Conservation (phyloP, 768 basidiomycete species). For the Lactarius tabidus region DNA sequence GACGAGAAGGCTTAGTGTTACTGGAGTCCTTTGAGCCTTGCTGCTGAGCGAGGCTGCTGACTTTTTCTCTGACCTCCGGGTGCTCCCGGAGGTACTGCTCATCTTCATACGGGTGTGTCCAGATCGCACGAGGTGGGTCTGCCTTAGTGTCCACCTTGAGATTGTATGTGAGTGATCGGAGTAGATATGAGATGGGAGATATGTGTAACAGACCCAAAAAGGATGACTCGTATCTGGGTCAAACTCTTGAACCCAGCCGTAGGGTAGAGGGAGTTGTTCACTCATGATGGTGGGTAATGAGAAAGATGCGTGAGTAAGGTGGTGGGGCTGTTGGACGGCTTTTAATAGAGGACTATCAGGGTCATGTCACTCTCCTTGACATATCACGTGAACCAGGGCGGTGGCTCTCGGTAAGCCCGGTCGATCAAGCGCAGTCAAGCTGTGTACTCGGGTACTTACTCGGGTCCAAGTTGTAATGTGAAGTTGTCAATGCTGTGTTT, state of each 20-base stretch:
- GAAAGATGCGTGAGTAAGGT: background rate
- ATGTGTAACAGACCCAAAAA: slow-evolving; percentile 44
- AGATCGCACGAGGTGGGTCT: slow-evolving; percentile 60
- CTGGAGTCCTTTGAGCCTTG: background rate
- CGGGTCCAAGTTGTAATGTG: too few species aligned
- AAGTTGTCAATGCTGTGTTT: background rate
- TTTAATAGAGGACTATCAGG: background rate
- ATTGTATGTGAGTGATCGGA: background rate
- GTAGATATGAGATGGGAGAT: background rate
- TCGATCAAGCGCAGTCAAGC: background rate
- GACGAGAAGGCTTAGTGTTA: slow-evolving; percentile 15
- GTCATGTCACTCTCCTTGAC: background rate
- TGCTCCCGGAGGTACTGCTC: slow-evolving; percentile 56
- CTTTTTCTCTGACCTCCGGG: slow-evolving; percentile 43
- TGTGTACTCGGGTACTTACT: too few species aligned
- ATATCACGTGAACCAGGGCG: background rate
- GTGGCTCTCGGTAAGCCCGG: background rate
- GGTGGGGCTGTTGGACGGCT: background rate
- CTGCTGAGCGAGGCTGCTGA: slow-evolving; percentile 22
- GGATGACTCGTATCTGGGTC: slow-evolving; percentile 41
- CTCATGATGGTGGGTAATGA: slow-evolving; percentile 25
- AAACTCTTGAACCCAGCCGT: slow-evolving; percentile 53
- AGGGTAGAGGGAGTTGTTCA: slow-evolving; percentile 42
- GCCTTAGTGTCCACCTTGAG: slow-evolving; percentile 61
- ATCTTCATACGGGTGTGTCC: slow-evolving; percentile 72